Conservation (phyloP, 2,329 filamentous ascomycete species). For the Periconia macrospinosa region DNA sequence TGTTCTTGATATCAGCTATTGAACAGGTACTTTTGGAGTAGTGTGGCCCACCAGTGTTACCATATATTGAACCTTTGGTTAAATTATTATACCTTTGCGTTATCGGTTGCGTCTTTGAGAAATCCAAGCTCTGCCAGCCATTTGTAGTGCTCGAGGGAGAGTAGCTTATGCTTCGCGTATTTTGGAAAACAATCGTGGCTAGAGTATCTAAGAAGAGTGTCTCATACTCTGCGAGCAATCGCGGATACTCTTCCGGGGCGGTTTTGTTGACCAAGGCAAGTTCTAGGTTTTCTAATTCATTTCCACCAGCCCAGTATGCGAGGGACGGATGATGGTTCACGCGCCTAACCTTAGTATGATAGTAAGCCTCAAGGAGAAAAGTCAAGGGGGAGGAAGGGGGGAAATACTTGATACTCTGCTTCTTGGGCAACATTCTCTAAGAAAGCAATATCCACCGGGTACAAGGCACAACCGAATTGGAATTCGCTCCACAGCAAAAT, state of each 20-base stretch:
- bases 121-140: constrained; percentile 59
- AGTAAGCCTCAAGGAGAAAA: too few relatives aligned
- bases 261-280: constrained; percentile 43
- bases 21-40: background rate
- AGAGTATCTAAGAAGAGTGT: constrained; percentile 60
- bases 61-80: constrained; percentile 58
- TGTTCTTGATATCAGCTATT: background rate
- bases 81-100: constrained; percentile 60
- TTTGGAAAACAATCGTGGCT: constrained; percentile 59
- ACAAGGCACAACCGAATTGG: constrained; percentile 63
- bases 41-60: constrained; percentile 51
- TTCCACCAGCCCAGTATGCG: constrained; percentile 49
- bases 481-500: constrained; percentile 67
- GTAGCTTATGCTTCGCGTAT: constrained; percentile 62
- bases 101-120: constrained; percentile 56
- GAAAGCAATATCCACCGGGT: constrained; percentile 58
- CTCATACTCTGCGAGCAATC: constrained; percentile 58
- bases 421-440: constrained; percentile 60
- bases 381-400: too few relatives aligned
- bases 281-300: constrained; percentile 63
- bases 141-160: constrained; percentile 63
- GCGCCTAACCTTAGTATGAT: constrained; percentile 49
- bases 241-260: constrained; percentile 48
- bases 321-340: constrained; percentile 60
- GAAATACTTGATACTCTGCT: constrained; percentile 54